Evolutionary conservation across 2,329 filamentous ascomycete genomes (phyloP), one percentile per base, ranked within the genome.

Genomic region (Bipolaris bicolor): DNA sequence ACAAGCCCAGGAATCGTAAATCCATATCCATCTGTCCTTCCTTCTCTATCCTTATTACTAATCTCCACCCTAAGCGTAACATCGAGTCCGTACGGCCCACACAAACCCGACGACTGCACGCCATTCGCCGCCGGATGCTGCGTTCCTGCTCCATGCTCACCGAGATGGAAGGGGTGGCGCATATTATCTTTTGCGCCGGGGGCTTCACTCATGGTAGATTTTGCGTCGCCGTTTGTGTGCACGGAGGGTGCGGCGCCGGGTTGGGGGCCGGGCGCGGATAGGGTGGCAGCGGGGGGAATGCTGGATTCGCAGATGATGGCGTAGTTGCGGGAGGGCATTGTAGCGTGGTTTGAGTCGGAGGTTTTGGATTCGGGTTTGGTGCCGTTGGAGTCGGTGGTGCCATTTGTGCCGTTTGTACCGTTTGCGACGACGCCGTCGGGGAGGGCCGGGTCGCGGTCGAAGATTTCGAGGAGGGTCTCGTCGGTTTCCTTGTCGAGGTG

Each of bases 81-180:
- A 65, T 83, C 81, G 5, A 83, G 63, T 0, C 81, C 80, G 58
- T 77, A 75, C 10, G 63, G 60, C 2, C 80, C 81, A 36, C 77
- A 78, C 5, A 83, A 66, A 1, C 79, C 79, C 3, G 73, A 80
- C 60, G 72, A 70, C 43, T 58, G 60, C 26, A 81, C 52, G 5
- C 80, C 81, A 36, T 64, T 66, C 0, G 91, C 90, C 11, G 92
- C 90, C 56, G 85, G 86, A 79, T 97, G 92, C 29, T 79, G 80
- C 0, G 92, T 92, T 3, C 94, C 94, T 0, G 91, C 91, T 45
- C 84, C 80, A n/a, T 86, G 77, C 74, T 97, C 94, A 45, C 94
- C 93, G 3, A 79, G 77, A 72, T 93, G 89, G 37, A 97, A 82
- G 22, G 88, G 85, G 1, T 84, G 81, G 69, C 93, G 90, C 29